Percentiles rank a stretch among this genome's conserved stretches.
These are phyloP conservation scores for Insectozyma bohioensis DNA, from an alignment of 1,139 yeast genomes.

Conservation along the genomic window DNA sequence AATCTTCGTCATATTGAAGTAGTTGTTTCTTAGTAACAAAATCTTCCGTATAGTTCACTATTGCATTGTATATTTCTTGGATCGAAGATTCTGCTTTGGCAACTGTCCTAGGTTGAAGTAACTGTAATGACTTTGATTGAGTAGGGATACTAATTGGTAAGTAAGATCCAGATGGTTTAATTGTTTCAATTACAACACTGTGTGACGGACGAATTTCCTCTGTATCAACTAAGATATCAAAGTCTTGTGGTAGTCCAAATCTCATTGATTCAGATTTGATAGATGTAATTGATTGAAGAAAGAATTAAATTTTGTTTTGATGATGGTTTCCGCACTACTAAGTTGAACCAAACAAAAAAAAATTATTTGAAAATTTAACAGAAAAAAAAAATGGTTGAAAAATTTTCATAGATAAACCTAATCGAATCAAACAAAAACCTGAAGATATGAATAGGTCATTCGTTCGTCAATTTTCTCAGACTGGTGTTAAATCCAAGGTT, in stretches of 20 bases:
- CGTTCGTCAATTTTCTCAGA: slow-evolving; percentile 48
- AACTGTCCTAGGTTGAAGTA: too few species aligned
- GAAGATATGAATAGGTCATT: slow-evolving; percentile 23
- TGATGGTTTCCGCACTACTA: slow-evolving; percentile 3
- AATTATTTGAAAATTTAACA: not conserved
- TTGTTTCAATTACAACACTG: slow-evolving; percentile 1
- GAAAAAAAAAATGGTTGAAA: slow-evolving; percentile 5
- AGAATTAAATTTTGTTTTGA: not conserved
- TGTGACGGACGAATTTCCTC: not conserved
- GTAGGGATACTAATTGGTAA: too few species aligned
- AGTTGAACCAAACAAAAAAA: not conserved
- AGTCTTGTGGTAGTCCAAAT: slow-evolving; percentile 28
- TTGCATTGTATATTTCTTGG: slow-evolving; percentile 8
- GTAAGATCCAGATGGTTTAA: slow-evolving; percentile 3
- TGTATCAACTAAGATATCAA: slow-evolving; percentile 19
- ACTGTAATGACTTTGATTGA: too few species aligned
- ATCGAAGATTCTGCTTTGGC: slow-evolving; percentile 6
- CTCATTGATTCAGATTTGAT: slow-evolving; percentile 17
- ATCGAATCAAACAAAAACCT: not conserved
- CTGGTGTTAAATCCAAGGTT: slow-evolving; percentile 47
- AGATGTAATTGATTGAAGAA: not conserved
- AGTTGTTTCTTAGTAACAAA: slow-evolving; percentile 3
- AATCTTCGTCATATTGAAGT: slow-evolving; percentile 1
- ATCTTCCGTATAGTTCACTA: slow-evolving; percentile 6
- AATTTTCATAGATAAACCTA: slow-evolving; percentile 4